Evolutionary conservation across 2,329 filamentous ascomycete species (phyloP), one percentile per base, ranked within the genome.

Genomic region (Lithohypha guttulata): DNA sequence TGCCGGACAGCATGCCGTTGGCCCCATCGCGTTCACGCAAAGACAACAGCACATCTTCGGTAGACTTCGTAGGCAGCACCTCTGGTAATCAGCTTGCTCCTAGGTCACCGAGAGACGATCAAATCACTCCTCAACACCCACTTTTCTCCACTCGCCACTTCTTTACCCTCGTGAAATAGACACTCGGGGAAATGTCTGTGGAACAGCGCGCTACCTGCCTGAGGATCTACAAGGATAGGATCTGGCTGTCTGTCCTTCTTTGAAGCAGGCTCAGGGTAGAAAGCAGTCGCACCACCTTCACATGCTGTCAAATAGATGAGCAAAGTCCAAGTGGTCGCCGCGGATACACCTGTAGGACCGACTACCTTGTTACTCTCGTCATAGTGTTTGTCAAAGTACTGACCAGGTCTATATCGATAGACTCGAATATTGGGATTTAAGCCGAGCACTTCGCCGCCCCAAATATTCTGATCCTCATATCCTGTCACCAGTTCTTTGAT

Each of bases 341-440:
- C 79, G 15, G 66, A 64, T 8, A 64, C 51, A 6, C 62, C 44
- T 23, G 57, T 56, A 20, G 68, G 61, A 2, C 67, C 65, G 30
- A 91, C 63, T 18, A 95, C 60, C 39, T 73, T 69, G 56, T 93
- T 93, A 36, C 76, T 83, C 54, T 95, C 87, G 59, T 96, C 89
- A 54, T 94, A 95, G 58, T 95, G 89, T 52, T 84, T 80, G 55
- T 86, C 86, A 57, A 95, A 95, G 58, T 87, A 94, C 56, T 95
- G 86, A 0, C 84, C 84, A 48, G 80, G 75, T 1, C 71, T 74
- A 59, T 95, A 95, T 15, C 87, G 75, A 62, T 95, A 95, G 20
- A 95, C 75, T 22, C 89, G 72, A 40, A 95, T 93, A 49, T 93
- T 93, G 6, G 84, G 77, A 59, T 85, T 94, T 43, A 95, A 62